Base-by-base conservation (phyloP, 768 basidiomycete genomes). In the Lanmaoa rubissima region DNA sequence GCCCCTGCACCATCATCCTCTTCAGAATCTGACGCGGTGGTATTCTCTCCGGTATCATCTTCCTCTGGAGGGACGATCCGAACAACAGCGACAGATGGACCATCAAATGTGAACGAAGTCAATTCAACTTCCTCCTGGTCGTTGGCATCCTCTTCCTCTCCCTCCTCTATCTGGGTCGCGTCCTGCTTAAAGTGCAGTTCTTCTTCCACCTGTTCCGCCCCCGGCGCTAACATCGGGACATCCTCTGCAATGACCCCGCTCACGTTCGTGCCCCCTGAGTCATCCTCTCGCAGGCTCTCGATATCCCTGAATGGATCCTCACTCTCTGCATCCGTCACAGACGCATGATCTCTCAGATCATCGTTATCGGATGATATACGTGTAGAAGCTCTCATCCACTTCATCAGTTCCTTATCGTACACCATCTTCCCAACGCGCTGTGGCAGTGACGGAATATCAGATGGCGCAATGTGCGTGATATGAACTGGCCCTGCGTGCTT, bases 231-330 rank as follows among this genome's bases (percentile, higher is more conserved):
- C 53, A 57, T 57, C 49, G 44, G 54, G 4, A 3, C 52, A 31
- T 51, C 54, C 35, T 43, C 44, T 31, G 17, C 41, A 13, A 16
- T n/a, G 12, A 38, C 43, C 9, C 40, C 54, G 24, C 46, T 52
- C 40, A 49, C 59, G 16, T 54, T 32, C 19, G 56, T 42, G 14
- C 75, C 73, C 45, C 68, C 69, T 13, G 72, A 72, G 24, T 81
- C 79, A 54, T 88, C 88, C 53, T 89, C 88, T 35, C 82, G 76
- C 64, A 94, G 69, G 63, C 92, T 94, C 67, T 96, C 94, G 52
- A 98, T 88, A 63, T 94, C 94, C 34, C 84, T 83, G 73, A 98
- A 98, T 9, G 92, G 90, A 75, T 98, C 95, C 62, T 92, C 91
- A 59, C 89, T 90, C 42, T 80, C 78, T 41, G 80, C 77, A 75